Evolutionary conservation across 2,329 filamentous ascomycete genomes (phyloP).

Genomic region (Ophiostoma piceae): DNA sequence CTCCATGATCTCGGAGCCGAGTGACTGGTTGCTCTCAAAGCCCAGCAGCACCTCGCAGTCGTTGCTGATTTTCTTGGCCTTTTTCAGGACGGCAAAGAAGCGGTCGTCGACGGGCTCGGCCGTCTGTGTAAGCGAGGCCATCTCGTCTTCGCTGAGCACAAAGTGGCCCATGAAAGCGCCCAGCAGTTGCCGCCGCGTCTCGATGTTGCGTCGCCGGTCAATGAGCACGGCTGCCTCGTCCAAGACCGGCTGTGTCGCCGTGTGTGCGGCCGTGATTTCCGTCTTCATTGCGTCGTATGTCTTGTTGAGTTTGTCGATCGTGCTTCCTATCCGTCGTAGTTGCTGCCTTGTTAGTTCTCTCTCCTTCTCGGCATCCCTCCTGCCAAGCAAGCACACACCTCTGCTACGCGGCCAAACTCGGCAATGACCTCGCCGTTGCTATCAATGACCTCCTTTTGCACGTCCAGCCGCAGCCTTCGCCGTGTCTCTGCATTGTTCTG

Average conservation of each 20-base stretch:
- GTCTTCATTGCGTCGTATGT: conserved; percentile 75
- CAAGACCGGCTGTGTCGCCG: conserved; percentile 67
- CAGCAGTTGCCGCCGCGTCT: conserved; percentile 74
- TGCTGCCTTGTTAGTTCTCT: conserved; percentile 51
- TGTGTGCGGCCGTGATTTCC: conserved; percentile 69
- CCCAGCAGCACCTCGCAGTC: conserved; percentile 88
- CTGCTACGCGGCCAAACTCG: conserved; percentile 84
- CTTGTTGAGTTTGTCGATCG: conserved; percentile 71
- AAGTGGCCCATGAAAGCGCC: conserved; percentile 77
- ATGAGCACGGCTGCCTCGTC: conserved; percentile 72
- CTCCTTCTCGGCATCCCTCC: too few relatives aligned
- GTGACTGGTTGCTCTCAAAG: conserved; percentile 84
- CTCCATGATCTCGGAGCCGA: conserved; percentile 88
- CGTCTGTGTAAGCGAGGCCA: conserved; percentile 67
- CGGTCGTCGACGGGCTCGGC: conserved; percentile 77
- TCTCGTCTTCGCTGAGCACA: conserved; percentile 73
- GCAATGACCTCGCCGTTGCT: conserved; percentile 84
- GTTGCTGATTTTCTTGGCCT: conserved; percentile 79
- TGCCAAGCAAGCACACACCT: conserved; percentile 49
- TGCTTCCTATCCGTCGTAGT: conserved; percentile 75
- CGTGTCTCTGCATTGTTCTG: conserved; percentile 73
- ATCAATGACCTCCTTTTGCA: conserved; percentile 88
- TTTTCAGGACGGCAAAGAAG: conserved; percentile 72
- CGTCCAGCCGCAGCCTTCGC: conserved; percentile 70
- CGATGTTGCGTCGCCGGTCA: conserved; percentile 64